Conservation (phyloP, 345 rosid genomes). For the Physaria fendleri region DNA sequence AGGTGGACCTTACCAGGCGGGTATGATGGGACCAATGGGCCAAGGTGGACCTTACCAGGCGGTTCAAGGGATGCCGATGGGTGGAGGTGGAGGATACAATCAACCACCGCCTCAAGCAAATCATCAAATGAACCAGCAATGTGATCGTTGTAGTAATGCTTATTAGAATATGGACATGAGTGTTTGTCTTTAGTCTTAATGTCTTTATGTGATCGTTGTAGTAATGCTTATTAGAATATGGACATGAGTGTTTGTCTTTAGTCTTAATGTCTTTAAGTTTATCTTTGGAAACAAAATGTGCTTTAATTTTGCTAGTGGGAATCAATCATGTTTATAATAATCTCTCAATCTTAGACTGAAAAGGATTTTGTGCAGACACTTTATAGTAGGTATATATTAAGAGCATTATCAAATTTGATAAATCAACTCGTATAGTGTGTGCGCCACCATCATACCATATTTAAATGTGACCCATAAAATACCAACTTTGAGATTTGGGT, state of each 20-base stretch:
- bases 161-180: constrained; percentile 14
- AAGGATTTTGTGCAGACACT: constrained; percentile 11
- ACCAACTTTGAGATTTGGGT: not conserved
- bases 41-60: constrained; percentile 46
- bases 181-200: constrained; percentile 21
- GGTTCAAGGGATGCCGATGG: constrained; percentile 76
- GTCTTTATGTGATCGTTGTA: constrained; percentile 56
- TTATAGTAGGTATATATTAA: constrained; percentile 5
- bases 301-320: constrained; percentile 32
- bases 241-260: constrained; percentile 24
- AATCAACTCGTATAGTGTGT: too few species aligned
- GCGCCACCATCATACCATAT: constrained; percentile 1
- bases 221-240: constrained; percentile 8
- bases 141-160: constrained; percentile 54
- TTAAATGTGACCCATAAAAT: not conserved
- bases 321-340: constrained; percentile 32
- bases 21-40: constrained; percentile 35
- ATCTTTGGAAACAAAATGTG: constrained; percentile 18
- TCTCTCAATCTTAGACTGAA: too few species aligned
- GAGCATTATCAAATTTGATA: not conserved
- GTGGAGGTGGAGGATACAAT: constrained; percentile 39
- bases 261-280: too few species aligned
- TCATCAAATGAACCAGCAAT: constrained; percentile 53
- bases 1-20: too few species aligned
- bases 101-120: constrained; percentile 20